Conservation (phyloP, 192 early-diverging fungal genomes). For the Diversispora epigaea region DNA sequence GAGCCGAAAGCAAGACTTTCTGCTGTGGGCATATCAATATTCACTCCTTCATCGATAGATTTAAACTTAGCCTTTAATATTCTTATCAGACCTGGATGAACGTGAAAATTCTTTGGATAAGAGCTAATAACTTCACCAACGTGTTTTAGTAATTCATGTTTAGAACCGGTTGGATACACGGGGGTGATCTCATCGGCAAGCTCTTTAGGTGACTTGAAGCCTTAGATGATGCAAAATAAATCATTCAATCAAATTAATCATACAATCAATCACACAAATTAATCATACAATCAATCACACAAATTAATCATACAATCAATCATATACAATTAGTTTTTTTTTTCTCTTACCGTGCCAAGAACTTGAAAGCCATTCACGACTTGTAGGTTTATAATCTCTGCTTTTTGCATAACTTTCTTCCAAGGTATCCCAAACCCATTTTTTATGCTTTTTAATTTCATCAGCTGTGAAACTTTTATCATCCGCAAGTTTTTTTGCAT, state of each 20-base stretch:
- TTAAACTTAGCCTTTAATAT: constrained; percentile 86
- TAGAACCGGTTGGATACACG: constrained; percentile 68
- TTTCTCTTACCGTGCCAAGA: constrained; percentile 77
- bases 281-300: constrained; percentile 5
- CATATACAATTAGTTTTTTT: neutral
- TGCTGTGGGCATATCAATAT: constrained; percentile 95
- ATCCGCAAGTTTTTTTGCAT: constrained; percentile 76
- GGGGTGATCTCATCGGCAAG: constrained; percentile 71
- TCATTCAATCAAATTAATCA: neutral
- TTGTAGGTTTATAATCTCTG: constrained; percentile 86
- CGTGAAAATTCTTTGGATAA: constrained; percentile 79
- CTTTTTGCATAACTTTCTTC: constrained; percentile 90
- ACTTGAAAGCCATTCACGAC: constrained; percentile 93
- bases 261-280: neutral
- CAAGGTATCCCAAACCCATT: constrained; percentile 87
- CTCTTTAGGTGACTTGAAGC: constrained; percentile 75
- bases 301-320: neutral
- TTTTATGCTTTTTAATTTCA: constrained; percentile 86
- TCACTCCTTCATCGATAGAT: constrained; percentile 70
- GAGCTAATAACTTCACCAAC: constrained; percentile 82
- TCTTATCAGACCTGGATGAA: constrained; percentile 82
- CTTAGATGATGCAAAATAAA: constrained; percentile 36
- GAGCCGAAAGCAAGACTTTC: constrained; percentile 92
- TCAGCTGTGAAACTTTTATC: constrained; percentile 83
- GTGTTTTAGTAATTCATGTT: constrained; percentile 70